Percentiles rank a stretch among this genome's conserved stretches.
Conservation (phyloP, 2,329 filamentous ascomycete species). For the Ampelomyces quisqualis region DNA sequence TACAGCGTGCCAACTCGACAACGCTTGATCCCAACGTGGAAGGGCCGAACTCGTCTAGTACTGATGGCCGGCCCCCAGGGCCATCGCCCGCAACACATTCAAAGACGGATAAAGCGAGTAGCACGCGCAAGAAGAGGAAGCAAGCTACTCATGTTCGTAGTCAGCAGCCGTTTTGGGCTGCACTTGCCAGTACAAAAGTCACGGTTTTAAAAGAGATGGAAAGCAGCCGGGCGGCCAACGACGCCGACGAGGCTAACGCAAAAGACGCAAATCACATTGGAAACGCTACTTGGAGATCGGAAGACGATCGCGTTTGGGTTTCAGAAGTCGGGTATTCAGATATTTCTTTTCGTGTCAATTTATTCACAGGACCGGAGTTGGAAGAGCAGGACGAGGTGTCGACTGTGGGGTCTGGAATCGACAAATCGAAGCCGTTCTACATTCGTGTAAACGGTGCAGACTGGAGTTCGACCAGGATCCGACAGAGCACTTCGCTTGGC, state of each 20-base stretch:
- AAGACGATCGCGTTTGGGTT: slow-evolving; percentile 76
- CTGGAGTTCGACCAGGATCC: slow-evolving; percentile 77
- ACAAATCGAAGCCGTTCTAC: slow-evolving; percentile 73
- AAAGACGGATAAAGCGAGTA: slow-evolving; percentile 59
- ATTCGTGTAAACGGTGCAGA: slow-evolving; percentile 75
- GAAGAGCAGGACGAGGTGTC: slow-evolving; percentile 39
- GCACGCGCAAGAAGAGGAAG: slow-evolving; percentile 83
- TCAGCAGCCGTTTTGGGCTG: slow-evolving; percentile 90
- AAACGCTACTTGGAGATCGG: slow-evolving; percentile 69
- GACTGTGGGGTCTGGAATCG: slow-evolving; percentile 55
- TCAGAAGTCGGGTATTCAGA: slow-evolving; percentile 77
- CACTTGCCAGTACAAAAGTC: slow-evolving; percentile 92
- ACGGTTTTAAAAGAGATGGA: slow-evolving; percentile 81
- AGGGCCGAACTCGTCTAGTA: slow-evolving; percentile 46
- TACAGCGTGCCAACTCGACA: slow-evolving; percentile 38
- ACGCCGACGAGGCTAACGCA: slow-evolving; percentile 71
- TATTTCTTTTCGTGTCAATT: slow-evolving; percentile 72
- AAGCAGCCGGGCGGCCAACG: slow-evolving; percentile 73
- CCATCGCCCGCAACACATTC: slow-evolving; percentile 55
- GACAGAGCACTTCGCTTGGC: slow-evolving; percentile 50
- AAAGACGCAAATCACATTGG: slow-evolving; percentile 76
- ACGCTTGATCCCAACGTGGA: slow-evolving; percentile 53
- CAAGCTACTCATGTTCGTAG: slow-evolving; percentile 88
- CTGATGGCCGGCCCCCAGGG: slow-evolving; percentile 53
- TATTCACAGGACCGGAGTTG: slow-evolving; percentile 54